These are phyloP conservation scores for Monilinia fructigena DNA, from an alignment of 2,329 filamentous ascomycete genomes.

Conservation along the genomic window DNA sequence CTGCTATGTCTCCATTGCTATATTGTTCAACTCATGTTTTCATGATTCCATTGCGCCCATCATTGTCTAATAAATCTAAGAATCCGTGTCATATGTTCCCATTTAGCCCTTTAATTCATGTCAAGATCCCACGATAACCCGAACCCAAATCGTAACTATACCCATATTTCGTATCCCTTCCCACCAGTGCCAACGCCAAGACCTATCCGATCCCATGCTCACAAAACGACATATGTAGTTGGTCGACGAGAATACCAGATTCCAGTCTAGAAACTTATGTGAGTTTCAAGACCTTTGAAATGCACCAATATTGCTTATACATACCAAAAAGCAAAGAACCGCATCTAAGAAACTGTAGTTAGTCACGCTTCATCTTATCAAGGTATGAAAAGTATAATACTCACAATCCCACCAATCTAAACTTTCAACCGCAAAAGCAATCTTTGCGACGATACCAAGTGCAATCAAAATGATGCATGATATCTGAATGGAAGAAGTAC, in stretches of 20 bases:
- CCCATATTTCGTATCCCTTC: not conserved
- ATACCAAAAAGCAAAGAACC: conserved; percentile 6
- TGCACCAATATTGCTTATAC: not conserved
- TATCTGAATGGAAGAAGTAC: not conserved
- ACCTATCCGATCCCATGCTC: not conserved
- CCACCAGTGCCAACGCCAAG: not conserved
- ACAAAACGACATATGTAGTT: conserved; percentile 15
- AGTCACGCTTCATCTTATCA: not conserved
- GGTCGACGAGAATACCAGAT: conserved; percentile 18
- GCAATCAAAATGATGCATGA: not conserved
- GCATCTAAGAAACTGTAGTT: not conserved
- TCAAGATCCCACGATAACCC: not conserved
- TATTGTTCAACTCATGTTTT: not conserved
- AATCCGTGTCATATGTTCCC: not conserved
- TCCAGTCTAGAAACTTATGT: not conserved
- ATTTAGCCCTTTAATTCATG: not conserved
- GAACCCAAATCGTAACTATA: not conserved
- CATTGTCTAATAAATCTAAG: not conserved
- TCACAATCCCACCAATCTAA: conserved; percentile 15
- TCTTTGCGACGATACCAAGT: not conserved
- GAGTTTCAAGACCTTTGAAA: not conserved
- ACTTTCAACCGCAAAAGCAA: conserved; percentile 1
- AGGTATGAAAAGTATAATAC: not conserved
- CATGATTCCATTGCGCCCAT: not conserved
- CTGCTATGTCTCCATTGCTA: not conserved